Evolutionary conservation across 306 rosid species (phyloP), one percentile per base, ranked within the genome.

Genomic region (Vigna mungo): DNA sequence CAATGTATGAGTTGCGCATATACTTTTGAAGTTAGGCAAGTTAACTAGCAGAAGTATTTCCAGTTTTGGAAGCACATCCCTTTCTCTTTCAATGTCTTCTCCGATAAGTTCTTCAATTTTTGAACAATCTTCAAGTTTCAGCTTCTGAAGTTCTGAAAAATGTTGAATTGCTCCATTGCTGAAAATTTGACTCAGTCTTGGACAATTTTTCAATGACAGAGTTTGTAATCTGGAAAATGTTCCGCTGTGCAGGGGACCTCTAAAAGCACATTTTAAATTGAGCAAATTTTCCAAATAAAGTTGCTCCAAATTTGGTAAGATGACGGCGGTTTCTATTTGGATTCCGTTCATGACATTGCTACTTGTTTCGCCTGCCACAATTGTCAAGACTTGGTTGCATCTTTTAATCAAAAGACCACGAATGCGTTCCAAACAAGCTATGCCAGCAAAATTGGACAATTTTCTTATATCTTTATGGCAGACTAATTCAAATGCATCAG

Each of bases 401-500:
- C 41, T 32, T 68, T 75, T 37, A 36, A 84, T 71, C 30, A 64
- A 30, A 53, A 80, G 73, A 43, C 75, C 78, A 2, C 84, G 81
- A 25, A 79, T 44, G 4, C 56, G 68, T 17, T 61, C 44, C 66
- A 79, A 16, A 44, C 25, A 63, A 18, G 20, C 58, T 7, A 16
- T 2, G 15, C 58, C 75, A 46, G 37, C 78, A 75, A 83, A 36
- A 56, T 46, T 34, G 54, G 84, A 43, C 32, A 84, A 21, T 17
- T 9, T 43, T 52, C 8, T 53, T 0, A 80, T 48, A 58, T 75
- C 68, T 15, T 75, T 63, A 7, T 76, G 71, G 49, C 52, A 9
- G 9, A 75, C 72, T 48, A 79, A 54, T 75, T 79, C 87, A 36
- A 79, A 69, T 44, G 76, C 75, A 44, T 84, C 81, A 18, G 79